Evolutionary conservation across 2,329 filamentous ascomycete genomes (phyloP), one percentile per base, ranked within the genome.

Genomic region (Exserohilum turcica): DNA sequence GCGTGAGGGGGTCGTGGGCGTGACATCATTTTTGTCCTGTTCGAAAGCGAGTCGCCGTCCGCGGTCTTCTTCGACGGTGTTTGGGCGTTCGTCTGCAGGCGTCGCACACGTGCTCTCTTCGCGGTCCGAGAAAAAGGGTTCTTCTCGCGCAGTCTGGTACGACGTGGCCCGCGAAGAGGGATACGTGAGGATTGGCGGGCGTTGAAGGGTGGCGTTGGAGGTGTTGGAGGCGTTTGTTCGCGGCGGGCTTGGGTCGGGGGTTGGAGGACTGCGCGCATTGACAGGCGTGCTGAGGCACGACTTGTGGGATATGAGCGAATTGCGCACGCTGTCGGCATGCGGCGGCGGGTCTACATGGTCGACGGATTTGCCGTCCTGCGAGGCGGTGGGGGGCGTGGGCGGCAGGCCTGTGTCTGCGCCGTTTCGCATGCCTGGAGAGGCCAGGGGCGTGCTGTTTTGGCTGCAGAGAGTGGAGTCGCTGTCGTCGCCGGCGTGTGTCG

Each of bases 131-230:
- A 71, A 71, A 5, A 66, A 57, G 8, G 66, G 68, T 13, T 76
- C 74, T 59, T 80, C 78, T 50, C 71, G 68, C 9, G 78, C 78
- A 1, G 78, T 80, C 38, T 68, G 74, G 60, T 79, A 80, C 0
- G 78, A 80, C 21, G 79, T 78, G 28, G 77, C 76, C 27, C 71
- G 56, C 18, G 74, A 77, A 5, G 78, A 80, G 6, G 77, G 72
- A 54, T 74, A 73, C 24, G 67, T 56, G 29, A 68, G 61, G 5
- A 68, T 54, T 5, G 58, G 56, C 2, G 72, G 69, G 21, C 71
- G 72, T 15, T 65, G 57, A 35, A 61, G 57, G 6, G 60, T 51
- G 21, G 43, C 36, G 36, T 56, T 61, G 21, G 65, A 67, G 29
- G 55, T 59, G 36, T 56, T 59, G 15, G 65, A 68, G 29, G 54